Base-by-base conservation (phyloP, 192 early-diverging fungal genomes). In the Coemansia nantahalensis region DNA sequence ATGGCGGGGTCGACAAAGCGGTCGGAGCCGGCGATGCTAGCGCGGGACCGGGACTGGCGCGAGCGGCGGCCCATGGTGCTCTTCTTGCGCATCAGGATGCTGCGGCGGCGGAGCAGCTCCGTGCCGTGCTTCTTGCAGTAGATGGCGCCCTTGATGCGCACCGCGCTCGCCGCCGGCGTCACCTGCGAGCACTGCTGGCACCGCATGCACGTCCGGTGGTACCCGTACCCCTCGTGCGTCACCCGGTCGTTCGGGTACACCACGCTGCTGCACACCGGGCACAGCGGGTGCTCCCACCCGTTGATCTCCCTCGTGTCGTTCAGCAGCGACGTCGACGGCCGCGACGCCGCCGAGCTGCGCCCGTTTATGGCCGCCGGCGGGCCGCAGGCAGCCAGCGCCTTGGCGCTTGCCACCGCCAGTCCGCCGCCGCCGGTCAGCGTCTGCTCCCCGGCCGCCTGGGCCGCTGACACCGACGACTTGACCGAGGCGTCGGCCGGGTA, bases 21-120 rank as follows among this genome's bases (percentile, higher is more conserved):
- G 11, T 59, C 44, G 35, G 66, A 63, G 44, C 50, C 23, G 11
- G 71, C 51, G 26, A 76, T 50, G 26, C 57, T 62, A 0, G 48
- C 43, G 18, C 72, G 65, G 18, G 45, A 45, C 19, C 65, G 56
- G 15, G 44, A 44, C 45, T 68, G 60, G n/a, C 72, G 72, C 32
- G 72, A 68, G 21, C 72, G 65, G 8, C 65, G 56, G 14, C 72
- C 65, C 72, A 76, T 76, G 4, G 72, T 76, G 65, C 72, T 76
- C 65, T 76, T 77, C 48, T 70, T 70, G 67, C 68, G 74, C 74
- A 79, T 79, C 48, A 79, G 64, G 32, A 76, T 79, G 32, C 78
- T 79, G 49, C 78, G 78, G 14, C 78, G 67, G 9, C 78, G 78
- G 17, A 79, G 56, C 30, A 79, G 46, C 50, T 66, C 64, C 12